Percentiles rank a stretch among this genome's conserved stretches.
Conservation (phyloP, 768 basidiomycete species). For the Saitozyma podzolica region DNA sequence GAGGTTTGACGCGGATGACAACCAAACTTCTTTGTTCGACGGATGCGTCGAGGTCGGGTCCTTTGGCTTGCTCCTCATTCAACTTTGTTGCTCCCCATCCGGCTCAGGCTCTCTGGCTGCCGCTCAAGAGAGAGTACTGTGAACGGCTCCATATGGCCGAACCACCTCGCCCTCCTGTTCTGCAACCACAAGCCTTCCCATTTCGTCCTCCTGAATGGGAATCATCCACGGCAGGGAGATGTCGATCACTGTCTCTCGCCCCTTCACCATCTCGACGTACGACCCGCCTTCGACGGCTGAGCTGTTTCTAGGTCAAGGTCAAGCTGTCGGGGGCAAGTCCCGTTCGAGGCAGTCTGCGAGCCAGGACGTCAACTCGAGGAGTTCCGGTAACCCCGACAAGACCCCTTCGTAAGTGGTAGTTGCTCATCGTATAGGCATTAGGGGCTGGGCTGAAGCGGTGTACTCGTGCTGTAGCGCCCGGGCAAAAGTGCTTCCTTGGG, state of each 20-base stretch:
- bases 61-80: neutral
- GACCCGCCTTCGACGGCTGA: slow-evolving; percentile 37
- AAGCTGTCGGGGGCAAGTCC: slow-evolving; percentile 6
- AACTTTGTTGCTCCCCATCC: neutral
- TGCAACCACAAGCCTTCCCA: neutral
- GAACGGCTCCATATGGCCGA: too few relatives aligned
- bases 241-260: slow-evolving; percentile 34
- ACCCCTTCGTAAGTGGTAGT: slow-evolving; percentile 34
- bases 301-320: slow-evolving; percentile 16
- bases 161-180: neutral
- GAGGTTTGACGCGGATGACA: too few relatives aligned
- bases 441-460: slow-evolving; percentile 22
- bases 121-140: too few relatives aligned
- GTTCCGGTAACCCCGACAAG: slow-evolving; percentile 15
- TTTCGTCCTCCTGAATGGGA: neutral
- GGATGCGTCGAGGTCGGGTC: neutral
- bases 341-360: slow-evolving; percentile 10
- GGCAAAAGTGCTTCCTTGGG: slow-evolving; percentile 44
- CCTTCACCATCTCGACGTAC: slow-evolving; percentile 35
- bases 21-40: too few relatives aligned
- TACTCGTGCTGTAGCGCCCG: slow-evolving; percentile 17
- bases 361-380: slow-evolving; percentile 6
- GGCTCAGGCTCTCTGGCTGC: neutral
- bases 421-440: neutral
- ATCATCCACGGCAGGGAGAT: slow-evolving; percentile 10